Evolutionary conservation across 208 protist genomes (phyloP).

Genomic region (Trypanosoma avium): DNA sequence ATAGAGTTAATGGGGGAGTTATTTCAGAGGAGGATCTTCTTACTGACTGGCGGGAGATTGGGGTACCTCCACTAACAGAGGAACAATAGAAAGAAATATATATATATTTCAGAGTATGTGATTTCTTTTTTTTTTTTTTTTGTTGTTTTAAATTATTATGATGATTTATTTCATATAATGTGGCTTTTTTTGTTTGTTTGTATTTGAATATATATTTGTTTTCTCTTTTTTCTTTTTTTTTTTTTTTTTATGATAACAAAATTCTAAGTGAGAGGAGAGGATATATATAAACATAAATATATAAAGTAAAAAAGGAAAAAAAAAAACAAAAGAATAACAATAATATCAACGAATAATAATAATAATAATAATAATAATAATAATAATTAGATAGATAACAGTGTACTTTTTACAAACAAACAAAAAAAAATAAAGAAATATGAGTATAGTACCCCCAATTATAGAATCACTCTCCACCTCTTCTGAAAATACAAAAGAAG

Average conservation of each 20-base stretch:
- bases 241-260: background rate
- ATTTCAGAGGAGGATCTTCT: slow-evolving; percentile 21
- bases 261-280: background rate
- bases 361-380: too few species aligned
- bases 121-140: slow-evolving; percentile 7
- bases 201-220: background rate
- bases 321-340: background rate
- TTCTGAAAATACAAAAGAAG: too few species aligned
- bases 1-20: slow-evolving; percentile 20
- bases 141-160: background rate
- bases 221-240: background rate
- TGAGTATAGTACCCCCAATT: background rate
- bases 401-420: background rate
- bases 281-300: background rate
- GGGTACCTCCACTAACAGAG: slow-evolving; percentile 22
- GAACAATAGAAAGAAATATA: slow-evolving; percentile 15
- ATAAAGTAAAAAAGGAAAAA: background rate
- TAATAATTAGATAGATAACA: too few species aligned
- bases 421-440: background rate
- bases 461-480: too few species aligned
- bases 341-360: background rate
- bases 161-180: too few species aligned
- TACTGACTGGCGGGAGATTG: slow-evolving; percentile 30
- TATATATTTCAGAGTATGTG: background rate
- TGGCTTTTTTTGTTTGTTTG: too few species aligned